Conservation (phyloP, 2,329 filamentous ascomycete genomes). For the Cytospora piceae region DNA sequence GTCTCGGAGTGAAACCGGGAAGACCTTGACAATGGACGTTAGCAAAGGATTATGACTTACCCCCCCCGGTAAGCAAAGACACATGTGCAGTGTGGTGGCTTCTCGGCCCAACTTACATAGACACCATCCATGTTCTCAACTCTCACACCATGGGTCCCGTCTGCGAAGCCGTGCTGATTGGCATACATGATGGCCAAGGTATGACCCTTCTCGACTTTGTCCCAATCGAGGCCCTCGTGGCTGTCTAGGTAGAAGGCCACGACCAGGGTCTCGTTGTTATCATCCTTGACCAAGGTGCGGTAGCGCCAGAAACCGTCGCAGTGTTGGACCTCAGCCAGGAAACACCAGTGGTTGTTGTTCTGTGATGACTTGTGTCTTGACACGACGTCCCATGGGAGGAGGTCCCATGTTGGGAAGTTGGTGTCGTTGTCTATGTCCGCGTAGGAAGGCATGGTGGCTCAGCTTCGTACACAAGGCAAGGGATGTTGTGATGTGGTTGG, state of each 20-base stretch:
- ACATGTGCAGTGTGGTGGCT: neutral
- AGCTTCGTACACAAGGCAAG: neutral
- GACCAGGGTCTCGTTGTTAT: conserved; percentile 18
- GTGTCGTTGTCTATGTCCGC: neutral
- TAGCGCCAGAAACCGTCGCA: conserved; percentile 29
- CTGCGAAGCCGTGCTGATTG: conserved; percentile 27
- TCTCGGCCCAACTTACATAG: neutral
- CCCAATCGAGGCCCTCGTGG: conserved; percentile 29
- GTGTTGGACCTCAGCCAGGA: conserved; percentile 44
- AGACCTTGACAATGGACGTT: neutral
- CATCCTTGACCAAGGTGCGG: conserved; percentile 32
- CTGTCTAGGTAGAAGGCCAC: conserved; percentile 33
- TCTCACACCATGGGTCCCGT: conserved; percentile 9
- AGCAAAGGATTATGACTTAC: neutral
- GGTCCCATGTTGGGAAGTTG: neutral
- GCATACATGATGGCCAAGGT: conserved; percentile 35
- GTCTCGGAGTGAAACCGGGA: conserved; percentile 1
- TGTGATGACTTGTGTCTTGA: neutral
- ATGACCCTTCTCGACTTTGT: conserved; percentile 31
- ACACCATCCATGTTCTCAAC: conserved; percentile 17
- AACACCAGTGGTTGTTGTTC: conserved; percentile 40
- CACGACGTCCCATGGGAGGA: conserved; percentile 1
- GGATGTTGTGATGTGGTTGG: neutral
- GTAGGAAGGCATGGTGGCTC: neutral
- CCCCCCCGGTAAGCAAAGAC: no score